Percentiles rank a stretch among this genome's conserved stretches.
phyloP scores from a whole-genome alignment of 345 rosid genomes.

The Cardamine chenopodiifolia region DNA sequence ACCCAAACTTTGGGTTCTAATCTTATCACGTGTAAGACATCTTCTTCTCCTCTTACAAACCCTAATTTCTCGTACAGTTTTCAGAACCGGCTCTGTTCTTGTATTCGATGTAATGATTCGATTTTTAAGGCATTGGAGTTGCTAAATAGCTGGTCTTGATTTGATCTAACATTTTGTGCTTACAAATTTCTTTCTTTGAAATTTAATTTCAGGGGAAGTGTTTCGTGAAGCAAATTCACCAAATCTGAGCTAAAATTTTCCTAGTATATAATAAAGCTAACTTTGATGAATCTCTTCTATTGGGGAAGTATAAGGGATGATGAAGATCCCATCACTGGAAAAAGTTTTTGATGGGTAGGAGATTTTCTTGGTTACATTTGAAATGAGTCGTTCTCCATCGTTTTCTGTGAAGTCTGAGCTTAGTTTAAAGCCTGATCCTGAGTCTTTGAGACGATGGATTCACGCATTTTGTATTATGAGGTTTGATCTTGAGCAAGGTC shows the following conservation, averaged over 20 bases:
- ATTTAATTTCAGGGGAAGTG: conserved; percentile 20
- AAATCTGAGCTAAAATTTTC: conserved; percentile 21
- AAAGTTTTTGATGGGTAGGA: conserved; percentile 43
- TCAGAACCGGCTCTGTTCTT: conserved; percentile 21
- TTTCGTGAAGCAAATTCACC: conserved; percentile 26
- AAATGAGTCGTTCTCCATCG: conserved; percentile 91
- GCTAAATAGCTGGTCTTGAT: conserved; percentile 14
- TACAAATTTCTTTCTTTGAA: background rate
- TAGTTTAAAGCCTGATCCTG: conserved; percentile 63
- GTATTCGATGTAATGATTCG: conserved; percentile 7
- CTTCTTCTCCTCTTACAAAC: conserved; percentile 7
- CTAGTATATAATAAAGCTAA: background rate
- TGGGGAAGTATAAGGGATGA: conserved; percentile 32
- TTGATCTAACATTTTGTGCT: conserved; percentile 28
- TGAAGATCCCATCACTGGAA: conserved; percentile 4
- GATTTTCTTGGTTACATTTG: conserved; percentile 34
- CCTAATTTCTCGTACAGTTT: background rate
- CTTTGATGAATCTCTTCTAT: conserved; percentile 19
- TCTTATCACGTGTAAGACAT: background rate
- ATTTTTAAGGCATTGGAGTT: conserved; percentile 20
- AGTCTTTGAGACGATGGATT: conserved; percentile 73
- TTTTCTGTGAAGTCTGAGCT: conserved; percentile 76
- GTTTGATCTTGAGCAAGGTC: conserved; percentile 96
- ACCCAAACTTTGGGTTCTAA: conserved; percentile 15
- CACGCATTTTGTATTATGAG: conserved; percentile 85